Evolutionary conservation across 2,329 filamentous ascomycete species (phyloP).

Genomic region (Diaporthe sp.): DNA sequence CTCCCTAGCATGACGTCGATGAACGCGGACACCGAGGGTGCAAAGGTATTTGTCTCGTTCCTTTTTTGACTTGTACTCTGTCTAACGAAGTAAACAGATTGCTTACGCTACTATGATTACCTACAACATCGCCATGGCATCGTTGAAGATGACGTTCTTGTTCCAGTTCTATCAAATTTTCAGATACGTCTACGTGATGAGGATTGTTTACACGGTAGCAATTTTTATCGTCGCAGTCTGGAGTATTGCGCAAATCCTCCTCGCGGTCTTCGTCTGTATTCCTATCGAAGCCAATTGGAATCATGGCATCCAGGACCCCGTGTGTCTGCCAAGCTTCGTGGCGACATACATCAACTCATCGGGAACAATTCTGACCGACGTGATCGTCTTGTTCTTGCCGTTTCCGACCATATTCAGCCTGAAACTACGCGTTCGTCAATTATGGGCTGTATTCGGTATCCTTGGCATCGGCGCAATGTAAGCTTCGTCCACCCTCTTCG

Average conservation of each 20-base stretch:
- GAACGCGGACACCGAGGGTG: not conserved
- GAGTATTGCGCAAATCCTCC: conserved; percentile 10
- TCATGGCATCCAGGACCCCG: not conserved
- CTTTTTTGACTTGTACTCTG: not conserved
- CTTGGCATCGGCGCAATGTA: conserved; percentile 8
- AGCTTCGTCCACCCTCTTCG: not conserved
- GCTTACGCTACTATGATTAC: conserved; percentile 1
- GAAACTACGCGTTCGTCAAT: not conserved
- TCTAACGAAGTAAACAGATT: not conserved
- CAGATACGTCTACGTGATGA: conserved; percentile 3
- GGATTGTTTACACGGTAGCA: not conserved
- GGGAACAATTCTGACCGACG: conserved; percentile 2
- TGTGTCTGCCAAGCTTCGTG: conserved; percentile 9
- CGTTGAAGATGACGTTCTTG: conserved; percentile 21
- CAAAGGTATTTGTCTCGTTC: not conserved
- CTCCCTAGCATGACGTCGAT: conserved; percentile 1
- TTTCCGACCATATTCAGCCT: conserved; percentile 9
- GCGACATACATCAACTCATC: conserved; percentile 20
- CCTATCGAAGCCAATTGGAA: conserved; percentile 20
- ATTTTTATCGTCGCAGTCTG: not conserved
- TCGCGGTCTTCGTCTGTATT: conserved; percentile 4
- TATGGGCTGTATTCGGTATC: conserved; percentile 4
- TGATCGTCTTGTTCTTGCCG: conserved; percentile 18
- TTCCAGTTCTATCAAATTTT: conserved; percentile 11
- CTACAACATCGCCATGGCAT: conserved; percentile 18